Conservation (phyloP, 2,329 filamentous ascomycete species). For the Colletotrichum trifolii region DNA sequence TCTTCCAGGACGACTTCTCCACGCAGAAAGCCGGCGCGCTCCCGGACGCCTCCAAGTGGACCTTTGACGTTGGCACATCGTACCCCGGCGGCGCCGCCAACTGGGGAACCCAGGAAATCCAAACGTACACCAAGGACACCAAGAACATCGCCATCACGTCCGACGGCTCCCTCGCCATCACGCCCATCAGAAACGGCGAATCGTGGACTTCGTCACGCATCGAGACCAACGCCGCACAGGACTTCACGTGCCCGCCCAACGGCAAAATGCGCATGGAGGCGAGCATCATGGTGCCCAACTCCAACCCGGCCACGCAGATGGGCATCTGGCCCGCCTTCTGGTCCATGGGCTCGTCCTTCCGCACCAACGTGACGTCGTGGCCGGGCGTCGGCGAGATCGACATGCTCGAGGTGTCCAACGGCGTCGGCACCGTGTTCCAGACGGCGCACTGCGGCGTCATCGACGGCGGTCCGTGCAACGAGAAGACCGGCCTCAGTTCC, state of each 20-base stretch:
- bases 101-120: conserved; percentile 62
- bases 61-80: conserved; percentile 54
- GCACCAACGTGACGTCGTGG: conserved; percentile 53
- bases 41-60: conserved; percentile 55
- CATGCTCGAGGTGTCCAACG: conserved; percentile 57
- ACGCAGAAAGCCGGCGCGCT: conserved; percentile 43
- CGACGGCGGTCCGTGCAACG: conserved; percentile 54
- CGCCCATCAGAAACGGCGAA: conserved; percentile 42
- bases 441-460: conserved; percentile 55
- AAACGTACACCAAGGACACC: conserved; percentile 55
- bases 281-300: conserved; percentile 49
- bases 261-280: conserved; percentile 52
- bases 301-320: conserved; percentile 41
- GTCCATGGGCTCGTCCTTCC: conserved; percentile 53
- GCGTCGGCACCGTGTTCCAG: conserved; percentile 46
- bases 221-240: conserved; percentile 49
- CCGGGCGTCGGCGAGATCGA: conserved; percentile 57
- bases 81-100: conserved; percentile 58
- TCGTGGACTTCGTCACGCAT: conserved; percentile 58
- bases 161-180: conserved; percentile 37
- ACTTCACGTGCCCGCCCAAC: conserved; percentile 48
- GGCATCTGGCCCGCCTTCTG: conserved; percentile 62
- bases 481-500: conserved; percentile 48
- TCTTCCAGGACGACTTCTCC: conserved; percentile 46
- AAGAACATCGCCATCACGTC: conserved; percentile 54